Evolutionary conservation across 192 early-diverging fungal genomes (phyloP), one percentile per base, ranked within the genome.

Genomic region (Geosiphon pyriformis): DNA sequence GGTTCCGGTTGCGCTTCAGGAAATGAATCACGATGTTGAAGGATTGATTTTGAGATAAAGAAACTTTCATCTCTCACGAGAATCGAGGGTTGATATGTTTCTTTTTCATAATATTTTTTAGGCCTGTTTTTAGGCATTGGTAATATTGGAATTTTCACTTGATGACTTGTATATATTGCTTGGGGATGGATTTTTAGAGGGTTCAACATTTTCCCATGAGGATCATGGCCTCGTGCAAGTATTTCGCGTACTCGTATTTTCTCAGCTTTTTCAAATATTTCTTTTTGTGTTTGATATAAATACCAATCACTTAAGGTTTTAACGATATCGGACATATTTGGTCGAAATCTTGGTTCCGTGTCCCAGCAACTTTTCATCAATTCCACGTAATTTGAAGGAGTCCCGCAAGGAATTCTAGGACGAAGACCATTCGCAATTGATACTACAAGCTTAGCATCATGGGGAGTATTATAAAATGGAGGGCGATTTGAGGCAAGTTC

Each of bases 101-200:
- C 37, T 6, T 6, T 6, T 42, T 10, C 15, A 15, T 15, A 10
- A 6, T 42, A 6, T 10, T 10, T 10, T 42, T 10, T 6, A 6
- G 37, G 37, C 15, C 37, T 6, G 15, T 42, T 6, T 15, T 15
- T 6, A 42, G 6, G 6, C 15, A 42, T 42, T 42, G 37, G 15
- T 42, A 15, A 42, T 8, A 60, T 22, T 12, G 61, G 61, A 51
- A 64, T 51, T 64, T 64, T 64, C 52, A 64, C 33, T 51, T 46
- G 3, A 34, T 49, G 49, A 12, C 61, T 51, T 22, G 61, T 34
- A 53, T 64, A 64, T 31, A 64, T 64, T 31, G 61, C 61, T 52
- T 64, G 61, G 23, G 61, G 61, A 52, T 64, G 61, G 6, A 34
- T 32, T 53, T 64, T 64, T 34, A 22, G 29, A 25, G 61, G 61